phyloP scores from a whole-genome alignment of 768 basidiomycete genomes.

The Tulasnella sp. region DNA sequence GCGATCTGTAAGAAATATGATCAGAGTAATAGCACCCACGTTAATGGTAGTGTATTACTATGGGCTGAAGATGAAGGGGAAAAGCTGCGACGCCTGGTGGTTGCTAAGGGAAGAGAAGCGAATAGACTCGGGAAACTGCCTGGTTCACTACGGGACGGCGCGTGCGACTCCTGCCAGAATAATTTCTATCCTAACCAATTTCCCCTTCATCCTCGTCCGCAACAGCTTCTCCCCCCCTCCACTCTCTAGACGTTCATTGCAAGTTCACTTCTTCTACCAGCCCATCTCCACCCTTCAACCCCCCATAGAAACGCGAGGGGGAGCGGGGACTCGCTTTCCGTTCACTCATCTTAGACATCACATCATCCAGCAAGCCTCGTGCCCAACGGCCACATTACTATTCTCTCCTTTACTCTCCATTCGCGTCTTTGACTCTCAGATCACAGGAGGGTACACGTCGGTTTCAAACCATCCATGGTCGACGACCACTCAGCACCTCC shows the following conservation, averaged over 20 bases:
- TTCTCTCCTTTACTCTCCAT: slow-evolving; percentile 17
- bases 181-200: slow-evolving; percentile 4
- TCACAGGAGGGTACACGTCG: background rate
- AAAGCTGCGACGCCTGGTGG: background rate
- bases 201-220: slow-evolving; percentile 6
- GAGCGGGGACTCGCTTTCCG: slow-evolving; percentile 6
- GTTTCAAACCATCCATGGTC: slow-evolving; percentile 5
- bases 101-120: slow-evolving; percentile 18
- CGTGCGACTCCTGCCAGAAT: slow-evolving; percentile 14
- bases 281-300: background rate
- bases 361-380: slow-evolving; percentile 9
- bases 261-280: background rate
- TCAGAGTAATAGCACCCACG: background rate
- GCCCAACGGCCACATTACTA: background rate
- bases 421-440: slow-evolving; percentile 2
- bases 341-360: slow-evolving; percentile 11
- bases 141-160: background rate
- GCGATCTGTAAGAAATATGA: background rate
- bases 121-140: slow-evolving; percentile 17
- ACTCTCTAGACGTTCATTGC: background rate
- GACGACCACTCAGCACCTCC: background rate
- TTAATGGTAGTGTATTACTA: background rate
- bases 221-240: background rate
- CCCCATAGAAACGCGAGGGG: slow-evolving; percentile 5
- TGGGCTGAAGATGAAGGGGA: background rate